A percentile compares a stretch with the other conserved stretches of the same genome.
Conservation (phyloP, 2,329 filamentous ascomycete species). For the Fusarium nurragi region DNA sequence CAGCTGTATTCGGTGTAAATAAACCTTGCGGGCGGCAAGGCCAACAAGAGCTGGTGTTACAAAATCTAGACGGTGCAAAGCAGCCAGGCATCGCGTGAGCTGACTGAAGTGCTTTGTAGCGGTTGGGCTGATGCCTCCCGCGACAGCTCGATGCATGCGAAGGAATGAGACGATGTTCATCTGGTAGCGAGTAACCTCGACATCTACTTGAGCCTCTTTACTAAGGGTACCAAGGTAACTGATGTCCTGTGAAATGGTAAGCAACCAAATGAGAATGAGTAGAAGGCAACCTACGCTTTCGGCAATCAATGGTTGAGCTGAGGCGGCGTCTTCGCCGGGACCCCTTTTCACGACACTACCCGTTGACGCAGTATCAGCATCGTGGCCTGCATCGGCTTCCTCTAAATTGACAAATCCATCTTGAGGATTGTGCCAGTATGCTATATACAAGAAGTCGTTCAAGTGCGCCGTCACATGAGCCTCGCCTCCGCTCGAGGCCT, state of each 20-base stretch:
- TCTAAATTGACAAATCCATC: slow-evolving; percentile 82
- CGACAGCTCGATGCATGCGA: slow-evolving; percentile 85
- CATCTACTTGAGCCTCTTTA: slow-evolving; percentile 69
- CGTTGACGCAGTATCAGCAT: slow-evolving; percentile 50
- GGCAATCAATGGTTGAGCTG: slow-evolving; percentile 51
- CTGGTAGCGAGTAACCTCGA: slow-evolving; percentile 84
- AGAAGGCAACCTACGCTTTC: slow-evolving; percentile 51
- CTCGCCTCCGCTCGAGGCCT: slow-evolving; percentile 56
- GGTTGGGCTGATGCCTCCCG: slow-evolving; percentile 77
- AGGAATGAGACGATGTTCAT: slow-evolving; percentile 90
- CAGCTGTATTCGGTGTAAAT: slow-evolving; percentile 82
- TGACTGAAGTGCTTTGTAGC: slow-evolving; percentile 81
- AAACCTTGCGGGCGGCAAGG: slow-evolving; percentile 86
- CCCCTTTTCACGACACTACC: slow-evolving; percentile 58
- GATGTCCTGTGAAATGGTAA: slow-evolving; percentile 59
- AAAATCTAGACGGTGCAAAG: slow-evolving; percentile 82
- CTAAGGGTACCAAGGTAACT: slow-evolving; percentile 67
- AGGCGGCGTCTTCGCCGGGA: slow-evolving; percentile 32
- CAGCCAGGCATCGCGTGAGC: slow-evolving; percentile 77
- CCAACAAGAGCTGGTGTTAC: slow-evolving; percentile 85
- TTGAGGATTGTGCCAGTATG: slow-evolving; percentile 79
- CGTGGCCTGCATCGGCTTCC: slow-evolving; percentile 55
- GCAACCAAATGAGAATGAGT: not conserved
- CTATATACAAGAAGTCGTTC: slow-evolving; percentile 88
- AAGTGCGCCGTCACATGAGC: slow-evolving; percentile 65